These are phyloP conservation scores for Claviceps sp. DNA, from an alignment of 2,329 filamentous ascomycete genomes.

Conservation along the genomic window DNA sequence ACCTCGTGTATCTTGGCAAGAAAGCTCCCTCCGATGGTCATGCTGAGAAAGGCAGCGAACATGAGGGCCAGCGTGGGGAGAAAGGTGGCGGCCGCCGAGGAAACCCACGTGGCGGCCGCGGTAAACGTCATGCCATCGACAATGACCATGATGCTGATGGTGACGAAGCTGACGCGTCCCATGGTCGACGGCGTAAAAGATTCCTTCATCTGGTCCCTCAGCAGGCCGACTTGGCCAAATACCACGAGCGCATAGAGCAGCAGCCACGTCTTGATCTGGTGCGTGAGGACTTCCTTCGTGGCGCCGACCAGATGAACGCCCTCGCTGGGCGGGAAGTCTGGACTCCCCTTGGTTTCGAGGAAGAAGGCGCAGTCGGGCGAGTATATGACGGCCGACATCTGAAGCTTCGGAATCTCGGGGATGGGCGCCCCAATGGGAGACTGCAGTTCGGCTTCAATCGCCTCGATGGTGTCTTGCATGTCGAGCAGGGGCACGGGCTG, in stretches of 20 bases:
- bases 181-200: slow-evolving; percentile 55
- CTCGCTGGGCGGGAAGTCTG: slow-evolving; percentile 35
- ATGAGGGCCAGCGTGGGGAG: slow-evolving; percentile 43
- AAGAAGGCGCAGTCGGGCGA: slow-evolving; percentile 58
- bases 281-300: slow-evolving; percentile 46
- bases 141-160: slow-evolving; percentile 46
- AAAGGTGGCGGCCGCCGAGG: slow-evolving; percentile 41
- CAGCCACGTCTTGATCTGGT: slow-evolving; percentile 45
- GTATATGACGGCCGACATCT: slow-evolving; percentile 50
- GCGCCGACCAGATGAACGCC: slow-evolving; percentile 44
- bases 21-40: slow-evolving; percentile 44
- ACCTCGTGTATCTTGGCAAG: slow-evolving; percentile 46
- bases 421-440: slow-evolving; percentile 47
- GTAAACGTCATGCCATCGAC: slow-evolving; percentile 48
- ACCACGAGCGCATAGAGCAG: slow-evolving; percentile 42
- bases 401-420: slow-evolving; percentile 38
- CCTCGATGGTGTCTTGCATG: slow-evolving; percentile 29
- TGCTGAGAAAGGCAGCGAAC: slow-evolving; percentile 38
- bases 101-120: slow-evolving; percentile 40
- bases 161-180: slow-evolving; percentile 52
- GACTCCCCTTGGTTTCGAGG: slow-evolving; percentile 50
- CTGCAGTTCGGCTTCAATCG: slow-evolving; percentile 50
- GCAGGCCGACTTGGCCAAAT: slow-evolving; percentile 45
- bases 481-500: slow-evolving; percentile 19
- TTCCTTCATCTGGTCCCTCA: slow-evolving; percentile 53